Evolutionary conservation across 2,329 filamentous ascomycete species (phyloP).

Genomic region (Curvularia eragrostidis): DNA sequence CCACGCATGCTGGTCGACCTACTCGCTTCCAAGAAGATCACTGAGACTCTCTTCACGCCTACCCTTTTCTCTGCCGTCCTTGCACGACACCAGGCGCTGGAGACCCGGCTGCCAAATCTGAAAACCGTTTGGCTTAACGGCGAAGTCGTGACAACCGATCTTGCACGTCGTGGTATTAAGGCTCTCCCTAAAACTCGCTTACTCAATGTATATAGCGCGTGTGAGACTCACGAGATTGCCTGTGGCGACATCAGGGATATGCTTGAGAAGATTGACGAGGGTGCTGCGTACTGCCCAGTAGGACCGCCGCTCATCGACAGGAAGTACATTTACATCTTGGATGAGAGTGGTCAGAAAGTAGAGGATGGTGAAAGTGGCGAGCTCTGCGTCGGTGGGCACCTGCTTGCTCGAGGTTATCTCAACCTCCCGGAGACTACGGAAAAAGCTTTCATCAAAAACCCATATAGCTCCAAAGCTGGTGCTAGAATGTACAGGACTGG

Average conservation of each 20-base stretch:
- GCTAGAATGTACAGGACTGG: slow-evolving; percentile 78
- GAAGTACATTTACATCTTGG: slow-evolving; percentile 73
- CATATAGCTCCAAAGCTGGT: slow-evolving; percentile 65
- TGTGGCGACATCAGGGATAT: slow-evolving; percentile 77
- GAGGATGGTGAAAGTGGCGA: slow-evolving; percentile 69
- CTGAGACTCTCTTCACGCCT: slow-evolving; percentile 84
- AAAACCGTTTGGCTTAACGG: slow-evolving; percentile 81
- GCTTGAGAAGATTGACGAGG: slow-evolving; percentile 61
- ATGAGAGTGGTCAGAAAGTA: slow-evolving; percentile 71
- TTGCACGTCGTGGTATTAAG: slow-evolving; percentile 71
- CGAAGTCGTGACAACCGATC: slow-evolving; percentile 80
- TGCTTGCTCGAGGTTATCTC: slow-evolving; percentile 78
- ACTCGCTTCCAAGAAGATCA: slow-evolving; percentile 69
- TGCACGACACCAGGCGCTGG: slow-evolving; percentile 71
- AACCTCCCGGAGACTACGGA: slow-evolving; percentile 80
- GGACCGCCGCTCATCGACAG: slow-evolving; percentile 70
- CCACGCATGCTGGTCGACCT: slow-evolving; percentile 75
- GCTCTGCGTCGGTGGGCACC: slow-evolving; percentile 74
- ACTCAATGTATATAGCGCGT: slow-evolving; percentile 82
- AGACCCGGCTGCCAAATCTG: slow-evolving; percentile 67
- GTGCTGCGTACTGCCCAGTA: slow-evolving; percentile 74
- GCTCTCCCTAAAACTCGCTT: slow-evolving; percentile 73
- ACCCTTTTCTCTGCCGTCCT: slow-evolving; percentile 78
- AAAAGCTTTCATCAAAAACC: slow-evolving; percentile 72
- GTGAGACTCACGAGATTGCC: slow-evolving; percentile 81